These are phyloP conservation scores for Coniella lustricola DNA, from an alignment of 2,329 filamentous ascomycete species.

Conservation along the genomic window DNA sequence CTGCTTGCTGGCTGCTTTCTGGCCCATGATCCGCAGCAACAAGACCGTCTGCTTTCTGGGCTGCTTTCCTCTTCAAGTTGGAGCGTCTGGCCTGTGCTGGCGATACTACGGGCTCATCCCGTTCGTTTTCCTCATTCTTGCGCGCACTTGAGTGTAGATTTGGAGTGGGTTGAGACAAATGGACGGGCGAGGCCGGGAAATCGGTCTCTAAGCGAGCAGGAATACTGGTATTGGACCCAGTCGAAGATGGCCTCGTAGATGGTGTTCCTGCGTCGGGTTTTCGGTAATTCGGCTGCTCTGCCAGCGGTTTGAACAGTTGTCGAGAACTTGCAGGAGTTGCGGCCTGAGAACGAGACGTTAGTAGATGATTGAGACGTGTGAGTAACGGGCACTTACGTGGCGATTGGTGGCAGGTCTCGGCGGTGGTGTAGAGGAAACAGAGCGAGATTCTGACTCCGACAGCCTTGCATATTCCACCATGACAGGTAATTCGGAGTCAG, in stretches of 20 bases:
- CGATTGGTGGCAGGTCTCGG: background rate
- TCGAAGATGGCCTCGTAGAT: constrained; percentile 4
- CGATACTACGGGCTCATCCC: background rate
- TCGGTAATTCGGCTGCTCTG: constrained; percentile 1
- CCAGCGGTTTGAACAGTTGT: background rate
- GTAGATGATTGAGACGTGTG: too few species aligned
- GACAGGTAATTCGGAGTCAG: constrained; percentile 4
- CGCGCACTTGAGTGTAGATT: too few species aligned
- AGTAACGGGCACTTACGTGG: constrained; percentile 1
- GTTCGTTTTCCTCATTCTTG: too few species aligned
- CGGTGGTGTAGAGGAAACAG: background rate
- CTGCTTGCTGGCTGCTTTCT: background rate
- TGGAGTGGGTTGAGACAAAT: background rate
- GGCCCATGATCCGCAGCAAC: background rate
- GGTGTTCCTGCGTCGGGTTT: background rate
- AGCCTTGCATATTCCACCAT: constrained; percentile 5
- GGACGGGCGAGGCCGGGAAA: background rate
- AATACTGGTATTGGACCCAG: constrained; percentile 10
- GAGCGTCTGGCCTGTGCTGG: background rate
- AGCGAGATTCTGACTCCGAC: constrained; percentile 13
- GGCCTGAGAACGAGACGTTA: background rate
- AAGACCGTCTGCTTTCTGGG: background rate
- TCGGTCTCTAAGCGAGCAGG: constrained; percentile 2
- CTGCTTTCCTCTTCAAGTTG: background rate
- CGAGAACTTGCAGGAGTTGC: background rate